These are phyloP conservation scores for Fusarium secorum DNA, from an alignment of 2,329 filamentous ascomycete genomes.

Conservation along the genomic window DNA sequence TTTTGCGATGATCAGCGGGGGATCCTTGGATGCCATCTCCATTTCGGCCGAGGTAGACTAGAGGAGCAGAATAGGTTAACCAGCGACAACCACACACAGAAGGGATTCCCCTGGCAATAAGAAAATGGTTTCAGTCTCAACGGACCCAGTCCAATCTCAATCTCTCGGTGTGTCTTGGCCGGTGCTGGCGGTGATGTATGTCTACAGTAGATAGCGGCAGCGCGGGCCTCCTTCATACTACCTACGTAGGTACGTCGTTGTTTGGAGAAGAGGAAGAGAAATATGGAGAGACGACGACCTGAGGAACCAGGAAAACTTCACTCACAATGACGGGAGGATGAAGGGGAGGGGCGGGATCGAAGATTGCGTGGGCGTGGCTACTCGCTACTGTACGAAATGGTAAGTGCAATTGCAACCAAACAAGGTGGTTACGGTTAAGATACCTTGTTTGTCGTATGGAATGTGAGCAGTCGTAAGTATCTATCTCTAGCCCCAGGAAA, in stretches of 20 bases:
- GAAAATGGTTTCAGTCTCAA: neutral
- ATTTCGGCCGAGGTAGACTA: conserved; percentile 38
- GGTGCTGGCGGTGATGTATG: conserved; percentile 18
- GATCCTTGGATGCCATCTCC: conserved; percentile 24
- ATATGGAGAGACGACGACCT: conserved; percentile 33
- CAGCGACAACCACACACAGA: conserved; percentile 1
- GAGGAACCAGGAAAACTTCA: conserved; percentile 6
- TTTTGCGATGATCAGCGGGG: conserved; percentile 40
- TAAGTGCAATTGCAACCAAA: conserved; percentile 11
- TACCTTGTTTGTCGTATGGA: conserved; percentile 8
- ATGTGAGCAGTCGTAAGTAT: conserved; percentile 13
- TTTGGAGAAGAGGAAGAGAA: conserved; percentile 34
- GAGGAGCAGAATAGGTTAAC: neutral
- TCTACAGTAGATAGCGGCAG: conserved; percentile 21
- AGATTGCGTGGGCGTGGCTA: conserved; percentile 21
- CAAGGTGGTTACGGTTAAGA: neutral
- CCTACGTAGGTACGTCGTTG: neutral
- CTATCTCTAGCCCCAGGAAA: conserved; percentile 24
- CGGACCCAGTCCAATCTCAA: neutral
- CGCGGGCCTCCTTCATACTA: conserved; percentile 16
- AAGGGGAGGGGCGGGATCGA: conserved; percentile 38
- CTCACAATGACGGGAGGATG: conserved; percentile 1
- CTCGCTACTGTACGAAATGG: conserved; percentile 16
- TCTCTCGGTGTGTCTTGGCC: neutral
- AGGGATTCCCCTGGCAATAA: conserved; percentile 24